These are phyloP conservation scores for Terana coerulea DNA, from an alignment of 768 basidiomycete genomes.

Conservation along the genomic window DNA sequence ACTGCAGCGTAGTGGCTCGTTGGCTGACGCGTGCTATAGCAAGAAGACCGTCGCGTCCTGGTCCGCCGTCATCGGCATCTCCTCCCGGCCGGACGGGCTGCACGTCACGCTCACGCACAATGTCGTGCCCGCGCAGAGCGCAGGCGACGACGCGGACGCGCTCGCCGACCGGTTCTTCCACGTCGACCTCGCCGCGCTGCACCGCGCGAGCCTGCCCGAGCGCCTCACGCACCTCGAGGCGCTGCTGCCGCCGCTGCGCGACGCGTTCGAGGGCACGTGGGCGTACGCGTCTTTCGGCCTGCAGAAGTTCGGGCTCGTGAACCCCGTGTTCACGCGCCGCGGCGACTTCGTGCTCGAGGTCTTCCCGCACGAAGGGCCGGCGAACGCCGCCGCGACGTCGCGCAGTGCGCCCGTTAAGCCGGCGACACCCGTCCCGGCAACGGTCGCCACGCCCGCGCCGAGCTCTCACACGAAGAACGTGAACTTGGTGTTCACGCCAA, in stretches of 20 bases:
- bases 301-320: background rate
- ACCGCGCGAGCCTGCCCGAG: background rate
- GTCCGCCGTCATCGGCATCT: constrained; percentile 3
- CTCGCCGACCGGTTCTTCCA: background rate
- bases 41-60: constrained; percentile 6
- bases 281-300: background rate
- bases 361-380: background rate
- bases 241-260: background rate
- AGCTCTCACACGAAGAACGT: too few relatives aligned
- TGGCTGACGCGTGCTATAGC: background rate
- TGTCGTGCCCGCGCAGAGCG: background rate
- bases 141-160: background rate
- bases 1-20: background rate
- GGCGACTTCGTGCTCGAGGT: constrained; percentile 7
- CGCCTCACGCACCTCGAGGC: background rate
- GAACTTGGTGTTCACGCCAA: too few relatives aligned
- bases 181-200: constrained; percentile 5
- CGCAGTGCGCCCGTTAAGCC: background rate
- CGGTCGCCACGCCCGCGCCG: too few relatives aligned
- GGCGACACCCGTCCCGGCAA: too few relatives aligned
- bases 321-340: constrained; percentile 2
- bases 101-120: background rate
- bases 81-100: background rate
- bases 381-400: background rate
- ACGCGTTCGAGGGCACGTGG: constrained; percentile 1